Percentiles rank a stretch among this genome's conserved stretches.
These are phyloP conservation scores for Exophiala viscosa DNA, from an alignment of 2,329 filamentous ascomycete genomes.

Conservation along the genomic window DNA sequence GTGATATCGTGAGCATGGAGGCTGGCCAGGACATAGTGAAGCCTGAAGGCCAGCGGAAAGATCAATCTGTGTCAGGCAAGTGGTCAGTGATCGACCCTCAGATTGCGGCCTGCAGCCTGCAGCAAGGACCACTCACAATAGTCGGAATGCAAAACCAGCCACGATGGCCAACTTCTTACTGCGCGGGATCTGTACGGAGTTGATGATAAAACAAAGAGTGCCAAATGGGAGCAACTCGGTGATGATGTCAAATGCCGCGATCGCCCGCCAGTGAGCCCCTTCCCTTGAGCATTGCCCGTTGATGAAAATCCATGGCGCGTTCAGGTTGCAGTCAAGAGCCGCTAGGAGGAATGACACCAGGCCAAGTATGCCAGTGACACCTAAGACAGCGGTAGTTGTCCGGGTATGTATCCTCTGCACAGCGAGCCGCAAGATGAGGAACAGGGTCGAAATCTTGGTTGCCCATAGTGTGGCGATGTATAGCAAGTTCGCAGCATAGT, in stretches of 20 bases:
- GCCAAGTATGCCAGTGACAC: not conserved
- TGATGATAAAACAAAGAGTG: not conserved
- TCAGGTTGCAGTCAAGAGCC: not conserved
- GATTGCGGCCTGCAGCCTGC: not conserved
- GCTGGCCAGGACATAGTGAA: not conserved
- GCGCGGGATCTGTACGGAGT: not conserved
- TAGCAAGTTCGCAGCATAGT: not conserved
- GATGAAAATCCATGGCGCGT: not conserved
- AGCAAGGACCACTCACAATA: not conserved
- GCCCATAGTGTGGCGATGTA: constrained; percentile 1
- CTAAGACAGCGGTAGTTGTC: not conserved
- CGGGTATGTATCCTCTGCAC: not conserved
- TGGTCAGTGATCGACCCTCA: not conserved
- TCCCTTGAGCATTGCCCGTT: not conserved
- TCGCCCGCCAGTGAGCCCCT: not conserved
- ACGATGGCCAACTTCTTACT: not conserved
- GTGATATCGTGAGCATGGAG: not conserved
- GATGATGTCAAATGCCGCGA: not conserved
- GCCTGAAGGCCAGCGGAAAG: not conserved
- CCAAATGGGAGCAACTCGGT: not conserved
- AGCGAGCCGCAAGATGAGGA: not conserved
- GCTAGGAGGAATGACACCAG: not conserved
- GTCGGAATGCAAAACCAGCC: not conserved
- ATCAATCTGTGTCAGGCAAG: not conserved
- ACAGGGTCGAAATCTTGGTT: not conserved